These are phyloP conservation scores for Betula pendula DNA, from an alignment of 306 rosid genomes.

Conservation along the genomic window DNA sequence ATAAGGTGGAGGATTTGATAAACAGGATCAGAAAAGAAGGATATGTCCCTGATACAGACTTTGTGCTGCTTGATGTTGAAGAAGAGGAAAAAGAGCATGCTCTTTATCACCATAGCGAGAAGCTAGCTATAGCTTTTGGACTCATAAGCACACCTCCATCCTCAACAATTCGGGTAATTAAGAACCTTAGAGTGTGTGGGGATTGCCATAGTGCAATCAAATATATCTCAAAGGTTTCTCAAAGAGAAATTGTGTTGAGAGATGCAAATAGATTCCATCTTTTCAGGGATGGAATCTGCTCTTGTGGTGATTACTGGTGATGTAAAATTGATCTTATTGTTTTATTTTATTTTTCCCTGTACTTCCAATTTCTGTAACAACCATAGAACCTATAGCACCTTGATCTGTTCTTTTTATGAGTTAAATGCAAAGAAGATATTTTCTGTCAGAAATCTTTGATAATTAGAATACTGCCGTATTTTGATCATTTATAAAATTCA, in stretches of 20 bases:
- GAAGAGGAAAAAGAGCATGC: conserved; percentile 70
- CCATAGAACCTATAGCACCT: neutral
- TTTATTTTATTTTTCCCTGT: neutral
- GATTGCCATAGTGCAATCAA: conserved; percentile 81
- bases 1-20: conserved; percentile 57
- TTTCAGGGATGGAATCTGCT: conserved; percentile 51
- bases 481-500: neutral
- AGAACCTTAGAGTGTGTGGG: conserved; percentile 77
- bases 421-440: neutral
- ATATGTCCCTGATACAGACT: conserved; percentile 67
- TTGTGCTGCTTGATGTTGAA: conserved; percentile 63
- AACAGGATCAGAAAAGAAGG: conserved; percentile 61
- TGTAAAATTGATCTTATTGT: neutral
- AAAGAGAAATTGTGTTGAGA: conserved; percentile 64
- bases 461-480: neutral
- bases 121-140: conserved; percentile 63
- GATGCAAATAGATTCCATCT: conserved; percentile 83
- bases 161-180: conserved; percentile 56
- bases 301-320: conserved; percentile 69
- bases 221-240: conserved; percentile 53
- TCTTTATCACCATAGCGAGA: conserved; percentile 63
- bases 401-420: neutral
- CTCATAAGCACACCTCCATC: conserved; percentile 54
- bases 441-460: neutral
- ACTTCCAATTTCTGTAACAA: neutral